These are phyloP conservation scores for Cercospora sp. DNA, from an alignment of 2,329 filamentous ascomycete species.

Conservation along the genomic window DNA sequence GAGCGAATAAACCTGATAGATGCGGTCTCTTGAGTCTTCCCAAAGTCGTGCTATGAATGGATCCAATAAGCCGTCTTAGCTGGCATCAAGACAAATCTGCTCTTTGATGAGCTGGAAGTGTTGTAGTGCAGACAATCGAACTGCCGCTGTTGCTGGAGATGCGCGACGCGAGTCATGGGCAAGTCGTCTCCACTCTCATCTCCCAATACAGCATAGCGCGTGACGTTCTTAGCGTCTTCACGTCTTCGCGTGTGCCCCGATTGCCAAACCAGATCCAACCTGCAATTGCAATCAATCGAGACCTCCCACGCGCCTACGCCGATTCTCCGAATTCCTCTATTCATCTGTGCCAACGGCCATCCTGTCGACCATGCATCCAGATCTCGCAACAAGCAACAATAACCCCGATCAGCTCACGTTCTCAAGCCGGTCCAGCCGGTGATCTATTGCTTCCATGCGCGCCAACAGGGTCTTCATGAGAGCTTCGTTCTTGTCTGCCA, in stretches of 20 bases:
- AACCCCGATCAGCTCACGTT: not conserved
- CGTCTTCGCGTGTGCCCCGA: not conserved
- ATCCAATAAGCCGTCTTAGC: not conserved
- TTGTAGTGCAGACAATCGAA: not conserved
- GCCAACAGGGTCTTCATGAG: conserved; percentile 15
- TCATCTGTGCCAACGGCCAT: not conserved
- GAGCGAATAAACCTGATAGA: not conserved
- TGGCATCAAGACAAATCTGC: not conserved
- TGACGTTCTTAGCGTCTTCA: not conserved
- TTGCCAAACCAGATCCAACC: conserved; percentile 1
- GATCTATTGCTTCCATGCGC: conserved; percentile 19
- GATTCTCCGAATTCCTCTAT: not conserved
- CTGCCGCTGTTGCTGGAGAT: not conserved
- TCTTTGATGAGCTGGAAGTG: not conserved
- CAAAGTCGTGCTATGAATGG: not conserved
- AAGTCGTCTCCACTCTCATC: not conserved
- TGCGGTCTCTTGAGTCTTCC: not conserved
- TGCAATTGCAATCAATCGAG: conserved; percentile 8
- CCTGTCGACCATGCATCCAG: not conserved
- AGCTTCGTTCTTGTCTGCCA: conserved; percentile 17
- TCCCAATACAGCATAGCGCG: not conserved
- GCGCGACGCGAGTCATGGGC: not conserved
- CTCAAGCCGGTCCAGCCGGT: conserved; percentile 7
- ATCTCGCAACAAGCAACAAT: not conserved
- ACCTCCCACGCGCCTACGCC: not conserved